Conservation (phyloP, 345 rosid genomes). For the Turritis glabra region DNA sequence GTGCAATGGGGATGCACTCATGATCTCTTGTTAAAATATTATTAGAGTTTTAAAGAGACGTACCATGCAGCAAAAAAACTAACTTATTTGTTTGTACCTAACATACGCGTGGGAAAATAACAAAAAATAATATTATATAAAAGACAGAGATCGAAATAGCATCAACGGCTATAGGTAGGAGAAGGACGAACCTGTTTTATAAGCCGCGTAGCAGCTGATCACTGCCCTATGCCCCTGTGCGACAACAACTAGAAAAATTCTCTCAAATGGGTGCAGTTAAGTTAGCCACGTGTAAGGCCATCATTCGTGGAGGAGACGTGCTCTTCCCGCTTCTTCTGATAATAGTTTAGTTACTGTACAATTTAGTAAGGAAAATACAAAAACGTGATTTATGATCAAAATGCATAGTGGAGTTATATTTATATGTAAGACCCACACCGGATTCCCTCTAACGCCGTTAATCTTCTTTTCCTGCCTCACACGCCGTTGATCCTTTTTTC, state of each 20-base stretch:
- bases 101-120: no score
- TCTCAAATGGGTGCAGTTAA: not conserved
- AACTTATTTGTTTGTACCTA: no score
- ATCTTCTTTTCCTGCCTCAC: not conserved
- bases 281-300: slow-evolving; percentile 2
- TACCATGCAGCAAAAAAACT: no score
- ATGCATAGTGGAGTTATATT: not conserved
- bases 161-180: not conserved
- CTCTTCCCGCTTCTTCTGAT: slow-evolving; percentile 18
- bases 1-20: no score
- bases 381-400: slow-evolving; percentile 31
- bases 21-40: no score
- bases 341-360: not conserved
- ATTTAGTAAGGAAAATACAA: not conserved
- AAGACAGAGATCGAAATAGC: not conserved
- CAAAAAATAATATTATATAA: no score
- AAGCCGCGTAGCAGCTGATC: not conserved
- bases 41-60: no score
- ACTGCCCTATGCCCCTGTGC: not conserved
- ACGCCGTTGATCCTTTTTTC: not conserved
- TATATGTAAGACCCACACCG: slow-evolving; percentile 10
- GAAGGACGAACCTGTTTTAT: not conserved
- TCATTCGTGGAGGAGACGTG: slow-evolving; percentile 25
- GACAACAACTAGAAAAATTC: not conserved
- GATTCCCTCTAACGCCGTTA: slow-evolving; percentile 3